phyloP scores from a whole-genome alignment of 345 rosid genomes.

The Adansonia digitata region DNA sequence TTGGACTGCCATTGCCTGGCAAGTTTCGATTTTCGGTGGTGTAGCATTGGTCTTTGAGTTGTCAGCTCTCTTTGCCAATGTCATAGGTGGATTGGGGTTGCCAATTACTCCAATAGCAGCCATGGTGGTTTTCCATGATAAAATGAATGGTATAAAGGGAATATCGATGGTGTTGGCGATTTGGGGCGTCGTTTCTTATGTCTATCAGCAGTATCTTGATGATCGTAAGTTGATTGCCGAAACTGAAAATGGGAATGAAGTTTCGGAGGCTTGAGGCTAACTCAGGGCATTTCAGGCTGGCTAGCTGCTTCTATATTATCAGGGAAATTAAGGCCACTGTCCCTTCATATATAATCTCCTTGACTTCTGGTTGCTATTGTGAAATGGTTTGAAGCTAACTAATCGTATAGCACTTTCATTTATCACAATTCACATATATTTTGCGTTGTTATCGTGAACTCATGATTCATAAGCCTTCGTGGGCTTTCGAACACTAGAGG shows the following conservation, averaged over 20 bases:
- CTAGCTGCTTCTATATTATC: too few relatives aligned
- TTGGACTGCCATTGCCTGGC: conserved; percentile 38
- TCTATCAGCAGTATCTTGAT: conserved; percentile 58
- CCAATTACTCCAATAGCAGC: conserved; percentile 57
- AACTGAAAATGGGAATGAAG: not conserved
- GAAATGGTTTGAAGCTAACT: not conserved
- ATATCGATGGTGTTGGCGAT: conserved; percentile 48
- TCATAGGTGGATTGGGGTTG: conserved; percentile 41
- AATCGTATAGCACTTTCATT: too few relatives aligned
- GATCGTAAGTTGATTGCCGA: not conserved
- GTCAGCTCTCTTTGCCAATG: conserved; percentile 52
- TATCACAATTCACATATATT: too few relatives aligned
- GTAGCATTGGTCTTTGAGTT: conserved; percentile 55
- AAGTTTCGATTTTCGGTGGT: conserved; percentile 37
- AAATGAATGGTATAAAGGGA: conserved; percentile 46
- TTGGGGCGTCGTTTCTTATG: conserved; percentile 52
- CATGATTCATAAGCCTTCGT: not conserved
- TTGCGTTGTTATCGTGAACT: not conserved
- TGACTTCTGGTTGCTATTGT: not conserved
- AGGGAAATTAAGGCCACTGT: not conserved
- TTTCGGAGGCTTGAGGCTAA: not conserved
- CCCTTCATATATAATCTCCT: not conserved
- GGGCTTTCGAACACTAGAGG: not conserved
- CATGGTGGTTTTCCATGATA: conserved; percentile 43
- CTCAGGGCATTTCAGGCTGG: not conserved